Evolutionary conservation across 345 rosid genomes (phyloP), one percentile per base, ranked within the genome.

Genomic region (Orychophragmus violaceus): DNA sequence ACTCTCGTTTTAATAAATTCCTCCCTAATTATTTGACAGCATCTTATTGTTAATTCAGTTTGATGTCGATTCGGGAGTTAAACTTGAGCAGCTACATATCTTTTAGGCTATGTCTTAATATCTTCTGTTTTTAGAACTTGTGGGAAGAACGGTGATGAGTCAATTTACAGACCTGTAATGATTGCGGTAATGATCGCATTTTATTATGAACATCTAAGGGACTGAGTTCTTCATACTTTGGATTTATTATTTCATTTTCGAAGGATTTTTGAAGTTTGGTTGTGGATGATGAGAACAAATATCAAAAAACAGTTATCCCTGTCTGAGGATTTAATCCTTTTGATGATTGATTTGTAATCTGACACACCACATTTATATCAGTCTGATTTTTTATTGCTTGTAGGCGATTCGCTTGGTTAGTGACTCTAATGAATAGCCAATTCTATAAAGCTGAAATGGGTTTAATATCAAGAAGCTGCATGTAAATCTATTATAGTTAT

Each of bases 111-210:
- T 28, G 0, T 13, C 16, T 39, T 18, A 5, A 28, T 19, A n/a
- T n/a, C n/a, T n/a, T n/a, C 0, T 41, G 4, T n/a, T 13, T 10
- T 16, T 24, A 7, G 3, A 2, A 7, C 0, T 17, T 57, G 18
- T 35, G 24, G 29, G 37, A 68, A 53, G 73, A 77, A 63, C 94
- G 5, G 53, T 83, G 94, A 85, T 85, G 95, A 90, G 91, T 54
- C 71, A 70, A 10, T 57, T 48, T 85, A 79, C 90, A 87, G 91
- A 90, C 90, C 95, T 90, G 89, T 84, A 87, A 87, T 90, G 95
- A 87, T 36, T 81, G 95, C 87, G 90, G 80, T 56, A 4, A 84
- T 90, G 94, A 87, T 87, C 91, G 89, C 96, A 80, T 72, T 30
- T 48, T 28, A 57, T 77, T 67, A 64, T 49, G 89, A 90, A 90